These are phyloP conservation scores for Phaeosphaeria sp. DNA, from an alignment of 2,329 filamentous ascomycete genomes.

Conservation along the genomic window DNA sequence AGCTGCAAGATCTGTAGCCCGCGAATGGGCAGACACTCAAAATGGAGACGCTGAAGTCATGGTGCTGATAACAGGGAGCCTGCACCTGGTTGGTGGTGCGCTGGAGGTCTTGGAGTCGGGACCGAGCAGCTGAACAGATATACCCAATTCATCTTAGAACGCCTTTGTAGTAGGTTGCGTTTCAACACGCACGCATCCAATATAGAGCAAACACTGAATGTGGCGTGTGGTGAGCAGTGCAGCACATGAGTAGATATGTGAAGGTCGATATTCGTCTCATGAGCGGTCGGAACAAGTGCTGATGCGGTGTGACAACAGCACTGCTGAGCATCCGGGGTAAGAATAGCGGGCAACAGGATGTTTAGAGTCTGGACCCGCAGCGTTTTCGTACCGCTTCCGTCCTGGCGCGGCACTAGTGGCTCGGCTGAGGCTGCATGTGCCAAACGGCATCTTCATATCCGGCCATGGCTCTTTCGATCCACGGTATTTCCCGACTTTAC, in stretches of 20 bases:
- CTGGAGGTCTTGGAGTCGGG: conserved; percentile 71
- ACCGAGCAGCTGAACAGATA: conserved; percentile 12
- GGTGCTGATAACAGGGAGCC: conserved; percentile 80
- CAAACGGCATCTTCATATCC: conserved; percentile 1
- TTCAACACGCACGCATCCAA: conserved; percentile 27
- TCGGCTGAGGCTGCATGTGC: not conserved
- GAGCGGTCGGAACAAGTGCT: not conserved
- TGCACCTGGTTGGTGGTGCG: conserved; percentile 83
- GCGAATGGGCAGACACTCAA: conserved; percentile 31
- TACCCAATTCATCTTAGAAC: conserved; percentile 24
- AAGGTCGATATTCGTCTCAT: not conserved
- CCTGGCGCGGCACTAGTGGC: not conserved
- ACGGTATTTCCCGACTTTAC: not conserved
- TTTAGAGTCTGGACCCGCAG: not conserved
- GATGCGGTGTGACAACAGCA: not conserved
- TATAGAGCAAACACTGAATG: not conserved
- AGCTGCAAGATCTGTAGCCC: conserved; percentile 56
- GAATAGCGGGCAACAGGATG: not conserved
- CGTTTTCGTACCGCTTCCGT: not conserved
- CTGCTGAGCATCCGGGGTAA: not conserved
- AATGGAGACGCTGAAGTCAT: conserved; percentile 57
- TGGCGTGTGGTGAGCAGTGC: not conserved
- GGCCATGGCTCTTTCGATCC: not conserved
- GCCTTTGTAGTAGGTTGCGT: conserved; percentile 6
- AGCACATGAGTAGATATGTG: not conserved